Percentiles rank a stretch among this genome's conserved stretches.
Conservation (phyloP, 208 protist species). For the Acanthamoeba divionensis region DNA sequence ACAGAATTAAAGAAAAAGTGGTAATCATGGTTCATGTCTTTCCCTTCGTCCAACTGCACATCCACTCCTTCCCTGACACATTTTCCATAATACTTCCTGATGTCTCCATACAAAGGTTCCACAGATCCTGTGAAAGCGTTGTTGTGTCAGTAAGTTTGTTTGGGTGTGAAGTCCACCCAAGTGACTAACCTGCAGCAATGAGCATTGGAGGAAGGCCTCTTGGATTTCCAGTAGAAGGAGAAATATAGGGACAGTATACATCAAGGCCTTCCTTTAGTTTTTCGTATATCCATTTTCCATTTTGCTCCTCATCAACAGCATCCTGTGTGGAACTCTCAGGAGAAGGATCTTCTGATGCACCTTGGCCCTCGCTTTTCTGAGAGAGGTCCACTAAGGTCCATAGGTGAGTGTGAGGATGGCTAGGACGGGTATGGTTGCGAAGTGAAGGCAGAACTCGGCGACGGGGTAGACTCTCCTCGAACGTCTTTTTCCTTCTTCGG, state of each 20-base stretch:
- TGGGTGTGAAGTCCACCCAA: background rate
- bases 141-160: background rate
- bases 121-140: background rate
- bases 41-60: background rate
- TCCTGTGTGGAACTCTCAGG: too few species aligned
- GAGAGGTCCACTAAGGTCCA: too few species aligned
- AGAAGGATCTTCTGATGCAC: too few species aligned
- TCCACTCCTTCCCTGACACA: background rate
- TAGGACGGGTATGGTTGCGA: too few species aligned
- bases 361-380: too few species aligned
- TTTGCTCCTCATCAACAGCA: too few species aligned
- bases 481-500: too few species aligned
- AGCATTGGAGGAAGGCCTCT: background rate
- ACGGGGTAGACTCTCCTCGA: too few species aligned
- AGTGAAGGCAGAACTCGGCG: too few species aligned
- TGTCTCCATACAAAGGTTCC: background rate
- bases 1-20: background rate
- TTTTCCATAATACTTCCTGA: background rate
- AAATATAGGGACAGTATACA: background rate
- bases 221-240: background rate
- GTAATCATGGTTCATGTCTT: constrained; percentile 37
- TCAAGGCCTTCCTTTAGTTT: background rate
- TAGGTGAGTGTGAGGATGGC: too few species aligned
- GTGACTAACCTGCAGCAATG: background rate
- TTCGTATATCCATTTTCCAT: too few species aligned